phyloP scores from a whole-genome alignment of 2,329 filamentous ascomycete genomes.

The Chaetomiaceae sp. region DNA sequence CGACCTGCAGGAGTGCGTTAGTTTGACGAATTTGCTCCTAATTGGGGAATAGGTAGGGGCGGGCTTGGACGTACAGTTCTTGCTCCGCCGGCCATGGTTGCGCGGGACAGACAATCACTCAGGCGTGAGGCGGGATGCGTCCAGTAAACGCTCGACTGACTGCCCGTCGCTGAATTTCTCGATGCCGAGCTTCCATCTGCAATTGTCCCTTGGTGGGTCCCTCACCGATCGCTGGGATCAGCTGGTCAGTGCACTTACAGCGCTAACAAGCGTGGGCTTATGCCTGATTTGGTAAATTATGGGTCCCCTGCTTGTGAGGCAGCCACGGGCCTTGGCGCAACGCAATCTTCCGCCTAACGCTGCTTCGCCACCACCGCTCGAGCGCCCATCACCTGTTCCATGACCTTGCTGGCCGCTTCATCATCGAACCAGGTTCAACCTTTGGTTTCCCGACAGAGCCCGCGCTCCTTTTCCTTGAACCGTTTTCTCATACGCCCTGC shows the following conservation, averaged over 20 bases:
- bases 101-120: no score
- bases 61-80: conserved; percentile 16
- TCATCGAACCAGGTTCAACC: background rate
- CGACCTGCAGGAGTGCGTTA: conserved; percentile 32
- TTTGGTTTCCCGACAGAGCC: background rate
- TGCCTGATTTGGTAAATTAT: background rate
- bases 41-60: no score
- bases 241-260: background rate
- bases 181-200: background rate
- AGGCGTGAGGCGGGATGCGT: no score
- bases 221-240: background rate
- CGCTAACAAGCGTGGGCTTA: no score
- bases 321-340: conserved; percentile 7
- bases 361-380: conserved; percentile 2
- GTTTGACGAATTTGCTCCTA: no score
- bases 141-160: no score
- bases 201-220: no score
- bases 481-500: background rate
- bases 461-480: conserved; percentile 4
- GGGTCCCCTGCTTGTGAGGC: conserved; percentile 1
- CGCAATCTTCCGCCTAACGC: background rate
- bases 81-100: conserved; percentile 20
- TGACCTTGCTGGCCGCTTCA: conserved; percentile 3
- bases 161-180: background rate
- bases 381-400: conserved; percentile 1